Conservation (phyloP, 148 eudicot species). For the Polygonum aviculare region DNA sequence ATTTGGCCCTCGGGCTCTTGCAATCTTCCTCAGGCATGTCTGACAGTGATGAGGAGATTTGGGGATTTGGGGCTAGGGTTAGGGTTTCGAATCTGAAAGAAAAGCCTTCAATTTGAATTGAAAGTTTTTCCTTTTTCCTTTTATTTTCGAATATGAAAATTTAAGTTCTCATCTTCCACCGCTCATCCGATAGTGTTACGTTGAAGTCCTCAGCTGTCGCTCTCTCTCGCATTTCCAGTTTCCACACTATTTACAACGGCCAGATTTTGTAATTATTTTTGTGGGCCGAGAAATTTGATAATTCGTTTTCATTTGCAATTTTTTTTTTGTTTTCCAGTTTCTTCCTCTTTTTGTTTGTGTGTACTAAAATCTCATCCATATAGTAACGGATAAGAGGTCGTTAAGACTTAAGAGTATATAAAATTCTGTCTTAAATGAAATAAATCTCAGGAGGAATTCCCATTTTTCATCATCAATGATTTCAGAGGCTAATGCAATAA, state of each 20-base stretch:
- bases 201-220: constrained; percentile 1
- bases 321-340: constrained; percentile 4
- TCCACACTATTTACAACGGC: constrained; percentile 31
- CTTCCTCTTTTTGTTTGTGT: background rate
- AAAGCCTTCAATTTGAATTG: constrained; percentile 22
- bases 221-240: background rate
- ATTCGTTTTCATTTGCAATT: background rate
- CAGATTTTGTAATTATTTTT: constrained; percentile 21
- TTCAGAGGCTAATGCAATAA: too few species aligned
- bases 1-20: background rate
- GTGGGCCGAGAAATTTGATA: constrained; percentile 19
- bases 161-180: constrained; percentile 10
- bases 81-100: constrained; percentile 21
- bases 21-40: constrained; percentile 1
- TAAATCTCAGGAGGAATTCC: background rate
- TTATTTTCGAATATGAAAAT: background rate
- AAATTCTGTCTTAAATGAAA: background rate
- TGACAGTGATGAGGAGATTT: background rate
- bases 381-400: background rate
- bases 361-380: background rate
- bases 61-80: constrained; percentile 11
- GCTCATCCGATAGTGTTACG: background rate
- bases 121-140: background rate
- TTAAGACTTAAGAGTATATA: background rate
- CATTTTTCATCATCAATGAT: background rate